These are phyloP conservation scores for Mycena maculata DNA, from an alignment of 768 basidiomycete genomes.

Conservation along the genomic window DNA sequence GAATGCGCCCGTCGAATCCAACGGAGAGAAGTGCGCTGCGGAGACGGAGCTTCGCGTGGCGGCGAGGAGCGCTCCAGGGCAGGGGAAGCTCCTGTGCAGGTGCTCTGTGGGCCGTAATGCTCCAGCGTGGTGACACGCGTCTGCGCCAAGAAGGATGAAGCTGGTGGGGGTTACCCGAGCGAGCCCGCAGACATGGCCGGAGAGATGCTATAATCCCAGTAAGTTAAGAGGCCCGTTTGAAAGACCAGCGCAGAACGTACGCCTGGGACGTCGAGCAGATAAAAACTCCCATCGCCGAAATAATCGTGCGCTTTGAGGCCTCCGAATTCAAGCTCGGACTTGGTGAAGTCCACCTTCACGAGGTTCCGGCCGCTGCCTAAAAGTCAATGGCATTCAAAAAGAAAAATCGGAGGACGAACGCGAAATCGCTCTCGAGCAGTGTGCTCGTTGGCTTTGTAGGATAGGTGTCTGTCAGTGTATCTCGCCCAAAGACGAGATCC, in stretches of 20 bases:
- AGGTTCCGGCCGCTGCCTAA: constrained; percentile 16
- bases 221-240: not conserved
- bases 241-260: not conserved
- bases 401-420: constrained; percentile 2
- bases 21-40: constrained; percentile 7
- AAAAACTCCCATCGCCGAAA: constrained; percentile 33
- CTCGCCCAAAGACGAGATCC: constrained; percentile 23
- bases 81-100: constrained; percentile 19
- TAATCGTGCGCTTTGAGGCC: constrained; percentile 26
- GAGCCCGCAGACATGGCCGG: constrained; percentile 33
- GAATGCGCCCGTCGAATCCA: constrained; percentile 3
- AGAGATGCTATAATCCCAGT: constrained; percentile 22
- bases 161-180: constrained; percentile 33
- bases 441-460: constrained; percentile 2
- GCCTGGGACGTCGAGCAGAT: constrained; percentile 31
- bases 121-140: constrained; percentile 33
- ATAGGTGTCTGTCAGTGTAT: not conserved
- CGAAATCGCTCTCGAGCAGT: constrained; percentile 12
- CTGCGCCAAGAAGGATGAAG: constrained; percentile 36
- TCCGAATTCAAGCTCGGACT: not conserved
- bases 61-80: constrained; percentile 24
- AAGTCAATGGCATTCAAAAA: not conserved
- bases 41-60: constrained; percentile 19
- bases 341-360: constrained; percentile 6
- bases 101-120: constrained; percentile 30